These are phyloP conservation scores for Lodderomyces metapsilosis DNA, from an alignment of 1,139 yeast species.

Conservation along the genomic window DNA sequence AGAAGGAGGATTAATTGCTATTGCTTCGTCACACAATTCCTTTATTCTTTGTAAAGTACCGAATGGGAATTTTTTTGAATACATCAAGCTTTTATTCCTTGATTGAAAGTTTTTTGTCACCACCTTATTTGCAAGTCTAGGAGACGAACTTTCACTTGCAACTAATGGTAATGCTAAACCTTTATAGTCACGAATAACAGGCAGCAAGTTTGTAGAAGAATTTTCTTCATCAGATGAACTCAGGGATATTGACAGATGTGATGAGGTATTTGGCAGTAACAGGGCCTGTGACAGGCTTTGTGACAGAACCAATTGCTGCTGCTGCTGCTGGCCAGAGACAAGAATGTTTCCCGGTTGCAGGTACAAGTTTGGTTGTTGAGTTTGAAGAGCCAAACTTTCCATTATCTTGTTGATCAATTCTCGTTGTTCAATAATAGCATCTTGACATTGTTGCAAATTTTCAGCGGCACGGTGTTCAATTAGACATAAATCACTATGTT, in stretches of 20 bases:
- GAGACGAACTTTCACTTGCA: slow-evolving; percentile 15
- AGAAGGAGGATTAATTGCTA: slow-evolving; percentile 66
- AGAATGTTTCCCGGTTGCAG: background rate
- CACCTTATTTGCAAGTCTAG: slow-evolving; percentile 24
- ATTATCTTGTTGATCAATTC: slow-evolving; percentile 47
- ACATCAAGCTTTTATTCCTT: slow-evolving; percentile 23
- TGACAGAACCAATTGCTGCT: slow-evolving; percentile 2
- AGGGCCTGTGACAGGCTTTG: slow-evolving; percentile 11
- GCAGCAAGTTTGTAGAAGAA: slow-evolving; percentile 10
- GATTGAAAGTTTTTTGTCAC: slow-evolving; percentile 28
- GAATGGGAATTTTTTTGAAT: slow-evolving; percentile 54
- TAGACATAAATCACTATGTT: slow-evolving; percentile 84
- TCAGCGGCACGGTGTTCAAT: slow-evolving; percentile 84
- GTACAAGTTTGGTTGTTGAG: slow-evolving; percentile 4
- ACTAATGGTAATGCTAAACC: slow-evolving; percentile 52
- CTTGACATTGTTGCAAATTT: slow-evolving; percentile 76
- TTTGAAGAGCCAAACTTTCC: slow-evolving; percentile 36
- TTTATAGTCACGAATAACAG: slow-evolving; percentile 49
- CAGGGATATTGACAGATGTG: slow-evolving; percentile 11
- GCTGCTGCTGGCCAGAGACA: slow-evolving; percentile 5
- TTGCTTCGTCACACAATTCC: slow-evolving; percentile 75
- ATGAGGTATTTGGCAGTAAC: slow-evolving; percentile 12
- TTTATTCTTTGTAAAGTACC: slow-evolving; percentile 62
- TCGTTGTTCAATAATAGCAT: slow-evolving; percentile 70
- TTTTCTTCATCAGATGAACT: slow-evolving; percentile 15